Conservation (phyloP, 441 rosid species). For the Gossypium schwendimanii region DNA sequence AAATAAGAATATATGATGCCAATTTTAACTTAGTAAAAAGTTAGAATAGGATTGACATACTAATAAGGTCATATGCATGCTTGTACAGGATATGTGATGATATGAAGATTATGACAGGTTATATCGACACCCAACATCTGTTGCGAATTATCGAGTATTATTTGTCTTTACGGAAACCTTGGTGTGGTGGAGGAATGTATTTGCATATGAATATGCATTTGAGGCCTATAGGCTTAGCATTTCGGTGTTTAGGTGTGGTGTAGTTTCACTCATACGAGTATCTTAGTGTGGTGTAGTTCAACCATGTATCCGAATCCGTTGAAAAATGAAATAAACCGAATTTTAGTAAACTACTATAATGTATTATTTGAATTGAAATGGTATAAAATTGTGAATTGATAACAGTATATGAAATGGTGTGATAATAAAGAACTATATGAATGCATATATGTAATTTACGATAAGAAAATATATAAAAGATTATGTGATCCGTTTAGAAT, state of each 20-base stretch:
- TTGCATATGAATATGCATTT: not conserved
- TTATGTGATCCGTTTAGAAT: not conserved
- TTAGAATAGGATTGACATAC: not conserved
- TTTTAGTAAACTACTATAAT: not conserved
- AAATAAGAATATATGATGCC: not conserved
- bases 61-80: not conserved
- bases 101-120: not conserved
- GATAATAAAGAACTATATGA: not conserved
- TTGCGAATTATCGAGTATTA: too few relatives aligned
- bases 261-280: not conserved
- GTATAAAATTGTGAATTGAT: not conserved
- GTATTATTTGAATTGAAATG: too few relatives aligned
- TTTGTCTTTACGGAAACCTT: not conserved
- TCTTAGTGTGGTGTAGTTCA: not conserved
- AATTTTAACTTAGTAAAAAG: not conserved
- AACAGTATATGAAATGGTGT: not conserved
- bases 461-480: not conserved
- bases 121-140: not conserved
- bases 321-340: not conserved
- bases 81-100: not conserved
- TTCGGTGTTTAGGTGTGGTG: not conserved
- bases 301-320: not conserved
- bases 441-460: not conserved
- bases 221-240: not conserved
- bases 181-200: not conserved